Evolutionary conservation across 176 grass and related monocot genomes (phyloP), one percentile per base, ranked within the genome.

Genomic region (Zoysia pacifica): DNA sequence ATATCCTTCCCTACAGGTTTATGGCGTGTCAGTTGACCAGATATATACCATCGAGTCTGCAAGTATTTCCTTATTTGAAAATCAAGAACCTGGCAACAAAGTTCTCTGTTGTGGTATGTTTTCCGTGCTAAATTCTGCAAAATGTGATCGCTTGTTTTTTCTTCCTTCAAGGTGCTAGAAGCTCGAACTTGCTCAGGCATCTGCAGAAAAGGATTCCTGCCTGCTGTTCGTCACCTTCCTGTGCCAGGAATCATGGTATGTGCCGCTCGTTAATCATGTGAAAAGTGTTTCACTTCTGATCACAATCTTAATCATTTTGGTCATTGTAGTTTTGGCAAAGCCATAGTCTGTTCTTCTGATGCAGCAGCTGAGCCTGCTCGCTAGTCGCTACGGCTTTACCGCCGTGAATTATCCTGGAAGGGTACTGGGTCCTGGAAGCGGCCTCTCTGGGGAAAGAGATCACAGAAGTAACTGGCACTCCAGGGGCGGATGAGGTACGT

Each of bases 91-190:
- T 89, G 11, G 90, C 90, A 3, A 98, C 65, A 98, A 98, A 81
- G 50, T 93, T 65, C 86, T 93, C 13, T 98, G 92, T 92, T 94
- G 92, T 94, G 95, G 88, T 94, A 89, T 3, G 95, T 67, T 28
- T 46, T 2, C 49, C 49, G 6, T 67, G 2, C 9, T 53, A 9
- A 6, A 4, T 41, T 47, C 50, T 54, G 48, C 2, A 4, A 48
- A 19, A 28, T 4, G 3, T 11, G 3, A 2, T 6, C 13, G 63
- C 12, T 11, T 83, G 36, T 50, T 44, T 62, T 35, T 35, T 4
- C 36, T 4, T 62, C 59, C 8, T 6, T 28, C 11, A 41, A 94
- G 94, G 94, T 9, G 94, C 95, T 9, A 94, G 90, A 62, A 97
- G 91, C 75, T 92, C 89, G 7, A 94, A 89, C 77, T 20, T 97